Conservation (phyloP, 345 rosid genomes). For the Heritiera fomes region DNA sequence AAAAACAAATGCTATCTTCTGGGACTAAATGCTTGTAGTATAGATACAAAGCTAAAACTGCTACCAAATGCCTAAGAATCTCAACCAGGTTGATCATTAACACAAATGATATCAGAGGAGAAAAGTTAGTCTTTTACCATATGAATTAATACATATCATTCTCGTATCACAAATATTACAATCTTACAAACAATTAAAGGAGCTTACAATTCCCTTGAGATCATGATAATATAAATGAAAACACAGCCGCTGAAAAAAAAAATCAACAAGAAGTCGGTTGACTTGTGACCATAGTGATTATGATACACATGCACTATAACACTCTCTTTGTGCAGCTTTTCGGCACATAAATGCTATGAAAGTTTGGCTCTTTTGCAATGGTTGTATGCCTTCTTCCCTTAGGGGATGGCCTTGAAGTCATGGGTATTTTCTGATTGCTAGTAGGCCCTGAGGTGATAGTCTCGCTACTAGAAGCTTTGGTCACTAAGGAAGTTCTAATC, state of each 20-base stretch:
- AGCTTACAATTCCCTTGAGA: background rate
- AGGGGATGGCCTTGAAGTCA: slow-evolving; percentile 28
- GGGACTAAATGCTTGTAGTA: background rate
- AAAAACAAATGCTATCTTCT: background rate
- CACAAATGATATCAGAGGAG: background rate
- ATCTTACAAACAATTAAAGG: background rate
- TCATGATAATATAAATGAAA: background rate
- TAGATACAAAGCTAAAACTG: background rate
- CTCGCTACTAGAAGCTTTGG: slow-evolving; percentile 29
- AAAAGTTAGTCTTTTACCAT: background rate
- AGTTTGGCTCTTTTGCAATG: slow-evolving; percentile 64
- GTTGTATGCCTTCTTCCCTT: slow-evolving; percentile 44
- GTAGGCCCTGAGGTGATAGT: too few relatives aligned
- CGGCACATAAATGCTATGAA: slow-evolving; percentile 58
- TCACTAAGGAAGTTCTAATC: slow-evolving; percentile 24
- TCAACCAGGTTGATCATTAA: background rate
- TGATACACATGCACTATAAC: slow-evolving; percentile 15
- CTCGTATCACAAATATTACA: slow-evolving; percentile 17
- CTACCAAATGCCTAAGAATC: background rate
- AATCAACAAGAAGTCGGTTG: slow-evolving; percentile 44
- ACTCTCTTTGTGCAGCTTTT: slow-evolving; percentile 65
- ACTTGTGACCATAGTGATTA: slow-evolving; percentile 23
- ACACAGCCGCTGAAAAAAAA: background rate
- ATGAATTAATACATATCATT: background rate
- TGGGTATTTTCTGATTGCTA: too few relatives aligned